These are phyloP conservation scores for Bassia scoparia DNA, from an alignment of 148 eudicot genomes.

Conservation along the genomic window DNA sequence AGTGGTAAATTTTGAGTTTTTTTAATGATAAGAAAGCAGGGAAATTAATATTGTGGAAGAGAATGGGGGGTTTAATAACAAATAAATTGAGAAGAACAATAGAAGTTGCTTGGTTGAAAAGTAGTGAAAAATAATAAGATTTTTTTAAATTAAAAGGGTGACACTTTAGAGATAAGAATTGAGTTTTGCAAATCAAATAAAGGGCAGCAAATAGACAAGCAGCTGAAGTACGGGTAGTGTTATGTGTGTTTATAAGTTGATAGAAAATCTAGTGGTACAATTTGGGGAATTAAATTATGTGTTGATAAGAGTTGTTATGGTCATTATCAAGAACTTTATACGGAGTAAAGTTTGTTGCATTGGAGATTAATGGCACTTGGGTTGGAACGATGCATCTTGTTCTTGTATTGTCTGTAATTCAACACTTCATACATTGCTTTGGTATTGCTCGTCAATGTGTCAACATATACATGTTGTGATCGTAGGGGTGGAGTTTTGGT, in stretches of 20 bases:
- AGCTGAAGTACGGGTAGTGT: constrained; percentile 17
- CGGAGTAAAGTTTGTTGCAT: background rate
- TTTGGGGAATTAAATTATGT: background rate
- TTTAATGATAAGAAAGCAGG: constrained; percentile 13
- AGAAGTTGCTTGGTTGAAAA: constrained; percentile 4
- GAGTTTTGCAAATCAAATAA: constrained; percentile 28
- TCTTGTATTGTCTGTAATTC: background rate
- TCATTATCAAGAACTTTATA: background rate
- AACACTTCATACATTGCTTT: background rate
- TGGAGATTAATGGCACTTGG: background rate
- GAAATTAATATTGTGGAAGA: background rate
- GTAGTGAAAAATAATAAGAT: background rate
- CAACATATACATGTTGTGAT: too few species aligned
- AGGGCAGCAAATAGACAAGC: constrained; percentile 24
- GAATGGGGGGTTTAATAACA: constrained; percentile 15
- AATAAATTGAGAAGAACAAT: background rate
- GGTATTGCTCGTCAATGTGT: too few species aligned
- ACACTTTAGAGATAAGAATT: constrained; percentile 4
- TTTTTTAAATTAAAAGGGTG: background rate
- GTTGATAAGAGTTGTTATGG: constrained; percentile 8
- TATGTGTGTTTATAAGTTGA: constrained; percentile 12
- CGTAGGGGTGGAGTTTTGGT: too few species aligned
- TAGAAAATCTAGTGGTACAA: constrained; percentile 21
- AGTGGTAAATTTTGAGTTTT: background rate
- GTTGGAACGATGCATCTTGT: background rate